phyloP scores from a whole-genome alignment of 1,284 basidiomycete genomes.

The Tylopilus orsonianus region DNA sequence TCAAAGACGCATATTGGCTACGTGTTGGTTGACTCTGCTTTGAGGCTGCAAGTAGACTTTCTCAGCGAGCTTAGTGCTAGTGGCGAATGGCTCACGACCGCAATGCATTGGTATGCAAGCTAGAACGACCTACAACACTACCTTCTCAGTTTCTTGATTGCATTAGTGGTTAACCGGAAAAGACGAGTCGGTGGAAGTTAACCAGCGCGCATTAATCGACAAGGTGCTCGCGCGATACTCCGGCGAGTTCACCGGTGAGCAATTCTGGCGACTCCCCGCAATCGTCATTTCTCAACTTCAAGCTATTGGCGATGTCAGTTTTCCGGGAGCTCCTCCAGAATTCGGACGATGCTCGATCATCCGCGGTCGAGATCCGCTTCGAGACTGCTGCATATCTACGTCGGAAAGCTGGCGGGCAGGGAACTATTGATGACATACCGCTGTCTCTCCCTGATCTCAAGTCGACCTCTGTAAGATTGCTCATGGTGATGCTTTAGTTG shows the following conservation, averaged over 20 bases:
- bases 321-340: slow-evolving; percentile 93
- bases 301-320: slow-evolving; percentile 41
- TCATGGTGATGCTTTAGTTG: slow-evolving; percentile 9
- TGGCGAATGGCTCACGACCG: slow-evolving; percentile 14
- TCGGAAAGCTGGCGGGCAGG: slow-evolving; percentile 29
- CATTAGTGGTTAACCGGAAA: slow-evolving; percentile 67
- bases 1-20: neutral
- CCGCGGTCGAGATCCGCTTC: slow-evolving; percentile 66
- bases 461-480: slow-evolving; percentile 43
- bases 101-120: slow-evolving; percentile 9
- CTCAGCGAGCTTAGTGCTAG: neutral
- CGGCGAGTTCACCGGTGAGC: slow-evolving; percentile 80
- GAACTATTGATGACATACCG: neutral
- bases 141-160: neutral
- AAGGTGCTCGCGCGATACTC: slow-evolving; percentile 93
- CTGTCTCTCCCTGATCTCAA: slow-evolving; percentile 58
- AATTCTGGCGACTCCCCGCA: neutral
- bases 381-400: slow-evolving; percentile 62
- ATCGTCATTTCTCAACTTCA: neutral
- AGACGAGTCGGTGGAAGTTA: slow-evolving; percentile 89
- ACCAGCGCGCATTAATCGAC: slow-evolving; percentile 91
- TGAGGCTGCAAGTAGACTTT: neutral
- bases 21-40: neutral
- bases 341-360: slow-evolving; percentile 90
- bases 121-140: too few species aligned